Evolutionary conservation across 2,329 filamentous ascomycete species (phyloP), one percentile per base, ranked within the genome.

Genomic region (Pseudonectria foliicola): DNA sequence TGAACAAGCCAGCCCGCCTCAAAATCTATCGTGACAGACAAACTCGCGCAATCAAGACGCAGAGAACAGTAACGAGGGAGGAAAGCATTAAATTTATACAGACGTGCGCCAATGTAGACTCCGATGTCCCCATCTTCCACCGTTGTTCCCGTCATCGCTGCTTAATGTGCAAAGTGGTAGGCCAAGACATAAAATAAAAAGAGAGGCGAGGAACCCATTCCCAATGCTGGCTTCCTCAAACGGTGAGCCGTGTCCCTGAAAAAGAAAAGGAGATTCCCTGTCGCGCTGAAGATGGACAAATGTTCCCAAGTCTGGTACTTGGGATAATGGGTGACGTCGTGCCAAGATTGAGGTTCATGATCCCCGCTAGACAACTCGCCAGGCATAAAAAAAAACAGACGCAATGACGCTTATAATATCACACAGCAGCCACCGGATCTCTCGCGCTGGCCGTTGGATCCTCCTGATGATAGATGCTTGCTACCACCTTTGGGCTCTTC

Each of bases 401-500:
- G 18, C 18, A 24, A 21, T 24, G 27, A 34, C 35, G 33, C 39
- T 63, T 58, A 72, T 65, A 73, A 61, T 43, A 75, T 69, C 31
- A 73, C 63, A 44, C 71, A 75, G 56, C 71, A 75, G 28, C 63
- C 62, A 21, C 58, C 51, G 30, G 62, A 56, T 21, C 67, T 58
- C 31, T 66, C 60, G 15, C 64, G 56, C 39, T 52, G 58, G 26
- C 66, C 59, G 15, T 66, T 60, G 7, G 61, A 60, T 27, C 62
- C 55, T 7, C 64, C 57, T n/a, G 63, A 57, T 27, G 63, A 54
- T 26, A 62, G 52, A 44, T 54, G 57, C 51, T 64, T 67, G 58
- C 82, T 84, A 39, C 74, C 71, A 24, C 75, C 74, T 54, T 81
- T 82, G 37, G 82, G 79, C 48, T 86, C 82, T 50, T 85, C 80